Conservation (phyloP, 2,329 filamentous ascomycete genomes). For the Botryotinia narcissicola region DNA sequence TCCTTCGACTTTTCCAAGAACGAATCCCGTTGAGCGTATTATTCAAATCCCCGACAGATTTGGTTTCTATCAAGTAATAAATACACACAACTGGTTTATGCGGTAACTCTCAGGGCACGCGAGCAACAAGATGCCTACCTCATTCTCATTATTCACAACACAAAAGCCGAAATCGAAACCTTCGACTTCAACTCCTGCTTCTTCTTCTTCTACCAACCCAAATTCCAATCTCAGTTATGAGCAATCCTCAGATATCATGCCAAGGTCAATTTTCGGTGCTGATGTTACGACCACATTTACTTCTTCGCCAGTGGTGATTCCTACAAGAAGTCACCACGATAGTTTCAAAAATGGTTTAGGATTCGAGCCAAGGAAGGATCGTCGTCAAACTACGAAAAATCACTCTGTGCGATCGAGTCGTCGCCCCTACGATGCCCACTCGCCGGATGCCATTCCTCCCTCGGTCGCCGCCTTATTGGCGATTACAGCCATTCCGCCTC, state of each 20-base stretch:
- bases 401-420: constrained; percentile 27
- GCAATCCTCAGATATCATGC: constrained; percentile 5
- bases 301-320: constrained; percentile 28
- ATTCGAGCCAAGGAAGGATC: constrained; percentile 28
- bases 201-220: background rate
- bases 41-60: constrained; percentile 10
- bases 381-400: constrained; percentile 26
- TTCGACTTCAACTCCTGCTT: background rate
- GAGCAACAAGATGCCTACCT: constrained; percentile 19
- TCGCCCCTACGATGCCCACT: constrained; percentile 46
- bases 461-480: constrained; percentile 61
- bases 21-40: constrained; percentile 11
- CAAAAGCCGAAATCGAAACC: constrained; percentile 12
- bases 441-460: constrained; percentile 54
- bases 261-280: background rate
- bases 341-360: constrained; percentile 23
- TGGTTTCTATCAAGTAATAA: constrained; percentile 21
- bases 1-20: background rate
- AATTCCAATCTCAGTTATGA: constrained; percentile 8
- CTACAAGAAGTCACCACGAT: constrained; percentile 31
- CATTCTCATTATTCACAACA: constrained; percentile 16
- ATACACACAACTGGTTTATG: constrained; percentile 15
- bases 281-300: constrained; percentile 1
- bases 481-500: constrained; percentile 57
- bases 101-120: constrained; percentile 18